A percentile compares a stretch with the other conserved stretches of the same genome.
Conservation (phyloP, 495 filamentous ascomycete genomes). For the Barbatosphaeria neglecta region DNA sequence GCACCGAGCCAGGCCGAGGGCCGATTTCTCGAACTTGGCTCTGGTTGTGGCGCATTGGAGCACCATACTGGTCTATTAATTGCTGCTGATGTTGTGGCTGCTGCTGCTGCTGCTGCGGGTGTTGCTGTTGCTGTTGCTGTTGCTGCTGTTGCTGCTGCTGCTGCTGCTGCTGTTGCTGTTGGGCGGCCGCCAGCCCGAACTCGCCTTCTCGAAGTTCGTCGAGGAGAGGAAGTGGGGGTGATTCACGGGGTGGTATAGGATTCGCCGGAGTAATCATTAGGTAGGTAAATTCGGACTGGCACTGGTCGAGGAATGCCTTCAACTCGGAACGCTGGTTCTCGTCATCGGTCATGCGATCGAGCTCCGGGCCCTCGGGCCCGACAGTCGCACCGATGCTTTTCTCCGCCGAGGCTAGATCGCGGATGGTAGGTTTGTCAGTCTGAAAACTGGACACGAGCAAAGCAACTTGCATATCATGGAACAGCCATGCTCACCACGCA, state of each 20-base stretch:
- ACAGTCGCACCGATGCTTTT: slow-evolving; percentile 3
- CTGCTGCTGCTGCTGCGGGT: slow-evolving; percentile 20
- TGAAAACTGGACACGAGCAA: neutral
- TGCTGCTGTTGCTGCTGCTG: slow-evolving; percentile 21
- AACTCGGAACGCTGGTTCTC: slow-evolving; percentile 44
- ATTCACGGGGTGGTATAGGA: slow-evolving; percentile 45
- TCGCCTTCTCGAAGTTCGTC: slow-evolving; percentile 39
- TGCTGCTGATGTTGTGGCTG: slow-evolving; percentile 19
- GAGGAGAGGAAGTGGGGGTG: slow-evolving; percentile 34
- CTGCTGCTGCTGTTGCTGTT: slow-evolving; percentile 13
- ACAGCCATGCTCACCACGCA: slow-evolving; percentile 22
- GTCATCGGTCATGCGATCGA: slow-evolving; percentile 28
- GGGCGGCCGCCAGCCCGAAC: slow-evolving; percentile 21
- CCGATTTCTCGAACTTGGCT: slow-evolving; percentile 27
- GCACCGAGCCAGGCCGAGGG: slow-evolving; percentile 39
- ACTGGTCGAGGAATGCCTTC: slow-evolving; percentile 51
- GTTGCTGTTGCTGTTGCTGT: slow-evolving; percentile 17
- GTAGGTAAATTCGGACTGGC: slow-evolving; percentile 53
- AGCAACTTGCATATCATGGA: neutral
- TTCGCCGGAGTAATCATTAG: slow-evolving; percentile 52
- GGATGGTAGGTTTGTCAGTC: neutral
- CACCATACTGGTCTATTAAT: slow-evolving; percentile 17
- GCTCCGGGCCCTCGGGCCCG: slow-evolving; percentile 9
- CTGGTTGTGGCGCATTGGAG: slow-evolving; percentile 27
- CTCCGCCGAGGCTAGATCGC: slow-evolving; percentile 9